A percentile compares a stretch with the other conserved stretches of the same genome.
phyloP scores from a whole-genome alignment of 163 green algal genomes.

The Volvox carteri region DNA sequence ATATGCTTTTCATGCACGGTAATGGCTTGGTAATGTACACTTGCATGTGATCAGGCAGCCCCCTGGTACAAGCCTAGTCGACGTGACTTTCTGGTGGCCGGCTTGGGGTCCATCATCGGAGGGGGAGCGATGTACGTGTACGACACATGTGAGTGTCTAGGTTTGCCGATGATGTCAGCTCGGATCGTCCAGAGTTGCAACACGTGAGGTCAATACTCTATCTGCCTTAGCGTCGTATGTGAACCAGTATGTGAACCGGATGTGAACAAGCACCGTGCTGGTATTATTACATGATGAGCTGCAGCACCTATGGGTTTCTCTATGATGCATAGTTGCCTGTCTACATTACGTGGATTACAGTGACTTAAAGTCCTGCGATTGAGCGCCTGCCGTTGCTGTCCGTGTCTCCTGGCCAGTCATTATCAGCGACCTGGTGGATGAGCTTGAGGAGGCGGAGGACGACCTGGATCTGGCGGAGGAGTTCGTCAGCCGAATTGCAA shows the following conservation, averaged over 20 bases:
- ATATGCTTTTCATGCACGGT: background rate
- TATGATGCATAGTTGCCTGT: no score
- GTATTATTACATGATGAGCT: no score
- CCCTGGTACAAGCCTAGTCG: conserved; percentile 67
- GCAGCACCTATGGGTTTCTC: no score
- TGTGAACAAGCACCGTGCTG: no score
- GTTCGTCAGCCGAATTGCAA: conserved; percentile 46
- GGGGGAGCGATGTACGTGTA: conserved; percentile 75
- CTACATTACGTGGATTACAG: no score
- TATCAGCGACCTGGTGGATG: conserved; percentile 70
- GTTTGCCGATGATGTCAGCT: background rate
- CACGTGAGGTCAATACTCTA: no score
- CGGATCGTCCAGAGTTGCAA: no score
- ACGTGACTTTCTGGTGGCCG: conserved; percentile 71
- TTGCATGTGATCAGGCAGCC: conserved; percentile 3
- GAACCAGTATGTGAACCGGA: no score
- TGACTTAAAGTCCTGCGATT: no score
- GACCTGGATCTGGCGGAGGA: conserved; percentile 71
- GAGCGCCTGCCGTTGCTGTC: background rate
- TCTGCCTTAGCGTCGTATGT: no score
- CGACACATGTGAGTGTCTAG: conserved; percentile 69
- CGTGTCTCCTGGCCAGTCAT: conserved; percentile 57
- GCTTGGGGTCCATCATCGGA: conserved; percentile 72
- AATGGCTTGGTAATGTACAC: background rate
- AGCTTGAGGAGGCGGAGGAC: conserved; percentile 73